phyloP scores from a whole-genome alignment of 768 basidiomycete genomes.

The Lentinula boryana region DNA sequence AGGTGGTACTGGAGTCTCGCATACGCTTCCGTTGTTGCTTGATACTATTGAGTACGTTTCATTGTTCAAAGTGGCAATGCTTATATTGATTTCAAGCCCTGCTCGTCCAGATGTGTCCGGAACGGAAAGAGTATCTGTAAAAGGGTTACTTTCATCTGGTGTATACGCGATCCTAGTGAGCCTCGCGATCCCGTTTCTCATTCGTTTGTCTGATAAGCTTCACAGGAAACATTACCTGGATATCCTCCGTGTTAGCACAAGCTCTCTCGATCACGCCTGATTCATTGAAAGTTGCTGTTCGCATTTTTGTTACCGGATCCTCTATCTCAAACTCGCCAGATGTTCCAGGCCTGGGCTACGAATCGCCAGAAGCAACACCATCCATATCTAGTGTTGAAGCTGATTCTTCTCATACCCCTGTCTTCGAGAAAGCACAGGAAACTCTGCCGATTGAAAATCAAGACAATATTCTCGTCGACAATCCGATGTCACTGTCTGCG shows the following conservation, averaged over 20 bases:
- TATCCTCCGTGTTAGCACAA: conserved; percentile 18
- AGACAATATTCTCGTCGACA: background rate
- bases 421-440: background rate
- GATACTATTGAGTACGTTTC: conserved; percentile 30
- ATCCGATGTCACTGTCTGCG: background rate
- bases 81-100: background rate
- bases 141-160: conserved; percentile 34
- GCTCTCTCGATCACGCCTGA: conserved; percentile 17
- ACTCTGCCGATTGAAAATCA: background rate
- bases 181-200: background rate
- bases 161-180: conserved; percentile 30
- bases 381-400: background rate
- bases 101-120: conserved; percentile 8
- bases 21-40: conserved; percentile 33
- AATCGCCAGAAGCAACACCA: background rate
- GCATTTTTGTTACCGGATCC: conserved; percentile 18
- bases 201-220: background rate
- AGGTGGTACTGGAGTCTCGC: conserved; percentile 44
- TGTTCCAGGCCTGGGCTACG: background rate
- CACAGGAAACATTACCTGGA: conserved; percentile 22
- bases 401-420: background rate
- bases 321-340: background rate
- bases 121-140: conserved; percentile 19
- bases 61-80: background rate
- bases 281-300: conserved; percentile 25